Base-by-base conservation (phyloP, 768 basidiomycete species). In the Heimioporus sp. region DNA sequence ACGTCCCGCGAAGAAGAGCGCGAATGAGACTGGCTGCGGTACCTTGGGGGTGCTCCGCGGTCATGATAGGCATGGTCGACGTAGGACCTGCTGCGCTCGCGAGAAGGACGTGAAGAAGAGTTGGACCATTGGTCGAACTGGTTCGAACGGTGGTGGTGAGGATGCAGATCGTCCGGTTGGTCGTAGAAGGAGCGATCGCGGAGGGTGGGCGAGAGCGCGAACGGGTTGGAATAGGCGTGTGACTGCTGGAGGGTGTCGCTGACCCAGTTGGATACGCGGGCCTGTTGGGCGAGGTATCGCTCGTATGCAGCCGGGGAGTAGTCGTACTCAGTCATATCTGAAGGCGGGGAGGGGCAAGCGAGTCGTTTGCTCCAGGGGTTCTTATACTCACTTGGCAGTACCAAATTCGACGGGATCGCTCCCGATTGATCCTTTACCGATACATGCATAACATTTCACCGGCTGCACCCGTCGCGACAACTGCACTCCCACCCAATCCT, bases 291-390 rank as follows among this genome's bases (percentile, higher is more conserved):
- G 47, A 77, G 30, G 60, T 77, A 70, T 10, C 71, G 74, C 48
- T 80, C 72, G 58, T 74, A 69, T 28, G 80, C 80, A 59, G 77
- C 80, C 17, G 79, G 80, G 48, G 80, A 81, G 65, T 72, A 82
- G 68, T 82, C 81, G 76, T 82, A 82, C 64, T 82, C 80, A 28
- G 80, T 81, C 80, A 82, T 82, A 28, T 28, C 24, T 24, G 43
- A 37, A 30, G 47, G 50, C 50, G 42, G 46, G 50, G 64, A 46
- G 32, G 43, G 49, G 24, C 24, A 28, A 28, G 24, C 24, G 24
- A 28, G 24, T 28, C 24, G 7, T 49, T 43, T 48, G 41, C 12
- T 5, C 10, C 16, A 13, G 5, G 16, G 30, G 12, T 51, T 51
- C 43, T 44, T 51, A 51, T 51, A 44, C 16, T 17, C 15, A 36